phyloP scores from a whole-genome alignment of 2,329 filamentous ascomycete genomes.

The Fusarium dimerum region DNA sequence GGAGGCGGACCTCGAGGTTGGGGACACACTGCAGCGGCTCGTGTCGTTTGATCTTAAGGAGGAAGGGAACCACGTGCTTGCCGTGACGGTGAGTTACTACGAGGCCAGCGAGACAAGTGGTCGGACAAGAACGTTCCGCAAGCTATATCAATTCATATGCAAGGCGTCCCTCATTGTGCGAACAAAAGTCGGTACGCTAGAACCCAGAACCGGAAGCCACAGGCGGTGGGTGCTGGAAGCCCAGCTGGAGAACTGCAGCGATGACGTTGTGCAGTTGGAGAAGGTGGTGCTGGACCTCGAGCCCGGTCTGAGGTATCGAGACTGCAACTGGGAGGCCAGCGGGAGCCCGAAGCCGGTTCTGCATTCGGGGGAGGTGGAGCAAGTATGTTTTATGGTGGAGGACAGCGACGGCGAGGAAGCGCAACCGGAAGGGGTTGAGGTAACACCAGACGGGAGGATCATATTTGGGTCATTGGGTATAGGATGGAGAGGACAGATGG shows the following conservation, averaged over 20 bases:
- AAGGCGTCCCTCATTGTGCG: constrained; percentile 87
- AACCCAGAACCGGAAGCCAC: constrained; percentile 27
- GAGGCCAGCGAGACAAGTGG: constrained; percentile 74
- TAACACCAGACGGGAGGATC: constrained; percentile 58
- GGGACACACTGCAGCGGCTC: constrained; percentile 75
- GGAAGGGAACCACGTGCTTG: constrained; percentile 90
- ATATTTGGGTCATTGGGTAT: constrained; percentile 81
- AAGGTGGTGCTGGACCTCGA: constrained; percentile 57
- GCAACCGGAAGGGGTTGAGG: constrained; percentile 35
- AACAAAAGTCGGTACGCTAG: constrained; percentile 76
- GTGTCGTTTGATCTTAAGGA: constrained; percentile 88
- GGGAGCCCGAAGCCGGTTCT: constrained; percentile 53
- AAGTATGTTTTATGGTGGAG: constrained; percentile 65
- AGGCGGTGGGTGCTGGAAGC: constrained; percentile 79
- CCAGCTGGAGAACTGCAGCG: constrained; percentile 92
- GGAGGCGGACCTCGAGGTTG: constrained; percentile 54
- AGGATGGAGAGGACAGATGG: constrained; percentile 88
- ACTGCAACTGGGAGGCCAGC: constrained; percentile 58
- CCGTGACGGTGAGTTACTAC: constrained; percentile 91
- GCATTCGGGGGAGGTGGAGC: constrained; percentile 64
- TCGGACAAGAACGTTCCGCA: constrained; percentile 82
- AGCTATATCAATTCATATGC: constrained; percentile 95
- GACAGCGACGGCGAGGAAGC: constrained; percentile 33
- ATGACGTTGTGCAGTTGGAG: constrained; percentile 79
- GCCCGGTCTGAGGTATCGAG: constrained; percentile 50